Evolutionary conservation across 306 rosid species (phyloP).

Genomic region (Arachis stenosperma): DNA sequence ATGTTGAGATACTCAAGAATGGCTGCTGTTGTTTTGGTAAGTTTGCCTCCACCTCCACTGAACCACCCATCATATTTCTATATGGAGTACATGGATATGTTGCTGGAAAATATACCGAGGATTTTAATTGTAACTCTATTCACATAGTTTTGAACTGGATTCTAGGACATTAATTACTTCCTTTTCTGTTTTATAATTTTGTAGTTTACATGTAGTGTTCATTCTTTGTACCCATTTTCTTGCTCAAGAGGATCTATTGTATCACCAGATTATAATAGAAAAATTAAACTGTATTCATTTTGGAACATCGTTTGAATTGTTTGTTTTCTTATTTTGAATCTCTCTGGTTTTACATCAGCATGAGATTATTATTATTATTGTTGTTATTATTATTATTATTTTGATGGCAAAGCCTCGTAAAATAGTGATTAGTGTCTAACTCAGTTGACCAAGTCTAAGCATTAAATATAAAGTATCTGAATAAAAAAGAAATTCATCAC

Average conservation of each 20-base stretch:
- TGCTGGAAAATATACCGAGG: slow-evolving; percentile 94
- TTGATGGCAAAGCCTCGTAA: no score
- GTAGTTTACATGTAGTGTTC: slow-evolving; percentile 56
- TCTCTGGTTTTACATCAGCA: no score
- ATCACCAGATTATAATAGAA: slow-evolving; percentile 40
- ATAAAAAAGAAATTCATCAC: no score
- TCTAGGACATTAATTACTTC: slow-evolving; percentile 47
- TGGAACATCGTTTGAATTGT: slow-evolving; percentile 16
- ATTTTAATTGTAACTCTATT: slow-evolving; percentile 92
- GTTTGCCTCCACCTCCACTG: slow-evolving; percentile 93
- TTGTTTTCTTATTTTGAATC: no score
- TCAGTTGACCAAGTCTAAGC: no score
- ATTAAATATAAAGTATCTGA: no score
- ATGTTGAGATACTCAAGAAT: slow-evolving; percentile 93
- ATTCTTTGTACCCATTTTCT: slow-evolving; percentile 60
- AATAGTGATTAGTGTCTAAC: no score
- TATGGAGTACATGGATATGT: slow-evolving; percentile 98
- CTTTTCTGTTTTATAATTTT: slow-evolving; percentile 46
- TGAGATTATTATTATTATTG: no score
- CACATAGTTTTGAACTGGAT: slow-evolving; percentile 62
- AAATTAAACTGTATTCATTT: slow-evolving; percentile 41
- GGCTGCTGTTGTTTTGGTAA: slow-evolving; percentile 97
- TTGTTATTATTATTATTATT: no score
- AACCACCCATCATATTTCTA: slow-evolving; percentile 90
- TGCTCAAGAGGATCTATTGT: slow-evolving; percentile 50